Base-by-base conservation (phyloP, 495 filamentous ascomycete species). In the Aspergillus coremiiformis region DNA sequence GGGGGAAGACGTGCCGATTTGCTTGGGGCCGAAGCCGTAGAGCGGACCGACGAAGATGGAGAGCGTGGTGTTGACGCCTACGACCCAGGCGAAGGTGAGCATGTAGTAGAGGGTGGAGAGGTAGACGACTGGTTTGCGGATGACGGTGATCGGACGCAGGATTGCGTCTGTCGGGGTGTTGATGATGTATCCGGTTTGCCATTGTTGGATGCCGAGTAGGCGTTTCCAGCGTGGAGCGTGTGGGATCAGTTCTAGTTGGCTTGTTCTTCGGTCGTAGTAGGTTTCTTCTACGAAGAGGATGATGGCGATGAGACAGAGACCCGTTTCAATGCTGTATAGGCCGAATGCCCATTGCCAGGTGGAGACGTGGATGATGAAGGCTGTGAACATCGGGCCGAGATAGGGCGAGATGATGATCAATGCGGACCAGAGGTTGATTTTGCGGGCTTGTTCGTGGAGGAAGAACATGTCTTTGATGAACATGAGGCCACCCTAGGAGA, bases 391-490 rank as follows among this genome's bases (percentile, higher is more conserved):
- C 0, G 82, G 82, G 0, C 82, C 82, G 29, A 84, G 60, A 55
- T 81, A 85, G 0, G 82, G 82, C 7, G 75, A 78, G 10, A 83
- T 69, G 43, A 79, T 68, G 44, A 78, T 68, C 24, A 71, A 69
- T 19, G 56, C 69, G 43, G 73, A 68, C 79, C 79, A 83, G 57
- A 81, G 73, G 60, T 84, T 83, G 62, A 85, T 85, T 60, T 83
- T 83, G 10, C 79, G 70, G 15, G 71, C 72, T 45, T 80, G 78
- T 53, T 84, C 80, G 52, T 84, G 81, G 63, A 84, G 76, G 71
- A 80, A 85, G 66, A 83, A 85, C 44, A 83, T 70, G 64, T 84
- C 82, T 56, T 84, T 80, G 57, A 84, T 77, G 59, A 77, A 82
- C 69, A 83, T 82, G 17, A 85, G 66, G 1, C 79, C 81, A 24